Percentiles rank a stretch among this genome's conserved stretches.
These are phyloP conservation scores for Quercus aquifolioides DNA, from an alignment of 306 rosid genomes.

Conservation along the genomic window DNA sequence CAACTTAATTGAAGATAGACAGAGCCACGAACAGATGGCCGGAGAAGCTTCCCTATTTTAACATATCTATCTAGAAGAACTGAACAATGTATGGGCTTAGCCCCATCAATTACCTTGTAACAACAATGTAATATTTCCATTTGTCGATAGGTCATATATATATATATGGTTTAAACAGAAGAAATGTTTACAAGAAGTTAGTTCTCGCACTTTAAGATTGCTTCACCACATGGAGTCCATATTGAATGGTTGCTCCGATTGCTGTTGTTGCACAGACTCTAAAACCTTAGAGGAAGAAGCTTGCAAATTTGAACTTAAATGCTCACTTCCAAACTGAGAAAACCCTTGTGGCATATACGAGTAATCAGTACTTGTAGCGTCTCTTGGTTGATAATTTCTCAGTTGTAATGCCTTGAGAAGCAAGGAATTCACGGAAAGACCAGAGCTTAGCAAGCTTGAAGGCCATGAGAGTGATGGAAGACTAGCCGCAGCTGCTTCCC, in stretches of 20 bases:
- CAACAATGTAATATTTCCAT: not conserved
- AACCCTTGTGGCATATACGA: slow-evolving; percentile 37
- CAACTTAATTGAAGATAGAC: not conserved
- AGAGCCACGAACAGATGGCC: not conserved
- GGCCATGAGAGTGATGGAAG: slow-evolving; percentile 61
- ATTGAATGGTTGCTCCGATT: slow-evolving; percentile 79
- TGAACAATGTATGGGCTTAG: not conserved
- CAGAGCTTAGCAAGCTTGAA: slow-evolving; percentile 47
- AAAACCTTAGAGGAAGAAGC: slow-evolving; percentile 60
- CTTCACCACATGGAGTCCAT: slow-evolving; percentile 92
- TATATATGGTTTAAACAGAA: slow-evolving; percentile 6
- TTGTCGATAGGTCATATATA: not conserved
- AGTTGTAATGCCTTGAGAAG: slow-evolving; percentile 90
- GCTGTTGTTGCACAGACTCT: slow-evolving; percentile 49
- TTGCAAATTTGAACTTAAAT: slow-evolving; percentile 36
- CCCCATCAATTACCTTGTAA: not conserved
- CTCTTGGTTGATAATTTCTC: slow-evolving; percentile 53
- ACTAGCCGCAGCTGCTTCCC: slow-evolving; percentile 20
- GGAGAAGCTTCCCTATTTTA: too few species aligned
- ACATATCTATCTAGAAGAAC: not conserved
- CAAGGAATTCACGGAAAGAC: slow-evolving; percentile 60
- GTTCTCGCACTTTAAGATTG: slow-evolving; percentile 20
- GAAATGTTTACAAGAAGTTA: slow-evolving; percentile 17
- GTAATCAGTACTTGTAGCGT: slow-evolving; percentile 23
- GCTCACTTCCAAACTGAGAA: slow-evolving; percentile 38